Evolutionary conservation across 257 asterid genomes (phyloP), one percentile per base, ranked within the genome.

Genomic region (Euphrasia confusa): DNA sequence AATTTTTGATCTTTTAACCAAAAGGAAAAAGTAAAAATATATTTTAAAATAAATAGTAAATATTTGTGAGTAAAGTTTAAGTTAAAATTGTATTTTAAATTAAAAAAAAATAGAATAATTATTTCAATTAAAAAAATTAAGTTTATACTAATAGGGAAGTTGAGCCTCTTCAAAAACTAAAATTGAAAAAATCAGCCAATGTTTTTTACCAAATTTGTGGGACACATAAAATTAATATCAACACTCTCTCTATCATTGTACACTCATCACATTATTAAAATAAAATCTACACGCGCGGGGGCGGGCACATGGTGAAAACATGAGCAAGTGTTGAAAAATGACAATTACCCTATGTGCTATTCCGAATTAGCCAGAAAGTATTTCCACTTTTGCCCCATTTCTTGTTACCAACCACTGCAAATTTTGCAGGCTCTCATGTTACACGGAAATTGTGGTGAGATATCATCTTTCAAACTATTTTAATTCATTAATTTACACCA

Each of bases 181-280:
- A 21, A 21, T 21, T 21, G 24, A 21, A 21, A 21, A 0, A 1
- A 21, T 0, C 1, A 21, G 24, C 24, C 24, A 21, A 21, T 21
- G 24, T 21, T 21, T 21, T 21, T 21, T 21, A 21, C 24, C 24
- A 21, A 21, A 21, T 21, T 0, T 39, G 7, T 39, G 45, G 0
- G 47, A 5, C 12, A 40, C 47, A 0, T 3, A 5, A 10, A 30
- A 3, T 30, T 30, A 30, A 30, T 30, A 30, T 30, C 33, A 30
- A 21, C 24, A 21, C 24, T 21, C 24, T 30, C 33, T 30, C 33
- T 30, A 30, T 30, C 33, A 67, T 60, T 50, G 44, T 64, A 61
- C 63, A 27, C 70, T 55, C 74, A 65, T 37, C 35, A 45, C 50
- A 39, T 45, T 45, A 39, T 45, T 45, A 28, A 70, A 33, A 68